phyloP scores from a whole-genome alignment of 2,329 filamentous ascomycete species.

The Nannizzia gypsea region DNA sequence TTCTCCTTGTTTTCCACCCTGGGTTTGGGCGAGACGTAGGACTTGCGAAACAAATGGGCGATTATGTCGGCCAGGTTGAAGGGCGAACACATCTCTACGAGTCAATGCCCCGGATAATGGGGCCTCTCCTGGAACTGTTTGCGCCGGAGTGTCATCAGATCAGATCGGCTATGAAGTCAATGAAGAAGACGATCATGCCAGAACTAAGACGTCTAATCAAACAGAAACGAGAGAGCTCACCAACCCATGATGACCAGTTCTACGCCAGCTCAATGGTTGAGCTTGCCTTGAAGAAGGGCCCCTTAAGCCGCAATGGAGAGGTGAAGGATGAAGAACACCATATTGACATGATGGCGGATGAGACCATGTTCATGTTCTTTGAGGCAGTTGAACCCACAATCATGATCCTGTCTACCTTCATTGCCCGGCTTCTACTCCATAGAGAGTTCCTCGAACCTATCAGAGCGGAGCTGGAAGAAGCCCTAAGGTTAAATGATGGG shows the following conservation, averaged over 20 bases:
- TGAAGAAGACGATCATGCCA: background rate
- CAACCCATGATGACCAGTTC: background rate
- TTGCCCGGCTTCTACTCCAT: background rate
- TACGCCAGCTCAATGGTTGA: background rate
- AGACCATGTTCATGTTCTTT: conserved; percentile 6
- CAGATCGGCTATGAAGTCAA: background rate
- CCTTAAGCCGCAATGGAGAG: background rate
- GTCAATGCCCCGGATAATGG: background rate
- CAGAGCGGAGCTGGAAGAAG: background rate
- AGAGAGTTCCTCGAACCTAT: background rate
- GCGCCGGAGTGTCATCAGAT: background rate
- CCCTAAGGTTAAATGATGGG: background rate
- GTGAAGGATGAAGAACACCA: background rate
- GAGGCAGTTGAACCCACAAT: background rate
- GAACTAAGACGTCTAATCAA: background rate
- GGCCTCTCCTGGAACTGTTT: background rate
- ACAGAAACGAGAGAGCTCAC: background rate
- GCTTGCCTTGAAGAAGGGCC: background rate
- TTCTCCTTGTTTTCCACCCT: background rate
- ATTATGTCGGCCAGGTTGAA: background rate
- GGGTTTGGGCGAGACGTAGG: background rate
- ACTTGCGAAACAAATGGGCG: background rate
- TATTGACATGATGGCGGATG: conserved; percentile 2
- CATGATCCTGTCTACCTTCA: background rate
- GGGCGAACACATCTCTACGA: background rate